These are phyloP conservation scores for Alternaria gaisen DNA, from an alignment of 2,329 filamentous ascomycete genomes.

Conservation along the genomic window DNA sequence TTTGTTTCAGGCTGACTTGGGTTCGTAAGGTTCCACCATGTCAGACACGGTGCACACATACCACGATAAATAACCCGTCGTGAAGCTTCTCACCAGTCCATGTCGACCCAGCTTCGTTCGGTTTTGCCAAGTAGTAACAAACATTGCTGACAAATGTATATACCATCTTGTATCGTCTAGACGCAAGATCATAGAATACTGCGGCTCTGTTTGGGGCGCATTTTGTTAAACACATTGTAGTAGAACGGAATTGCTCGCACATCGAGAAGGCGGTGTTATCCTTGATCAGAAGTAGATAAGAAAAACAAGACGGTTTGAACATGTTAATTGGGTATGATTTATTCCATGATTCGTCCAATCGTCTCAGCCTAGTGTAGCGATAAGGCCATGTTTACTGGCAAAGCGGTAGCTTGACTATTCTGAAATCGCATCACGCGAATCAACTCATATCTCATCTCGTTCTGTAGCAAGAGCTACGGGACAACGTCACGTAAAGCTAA, in stretches of 20 bases:
- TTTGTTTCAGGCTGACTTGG: background rate
- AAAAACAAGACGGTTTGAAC: background rate
- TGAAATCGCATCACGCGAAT: background rate
- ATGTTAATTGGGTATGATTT: constrained; percentile 10
- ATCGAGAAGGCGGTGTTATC: background rate
- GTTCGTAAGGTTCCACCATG: background rate
- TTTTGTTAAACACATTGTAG: background rate
- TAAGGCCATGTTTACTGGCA: background rate
- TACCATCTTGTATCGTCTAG: background rate
- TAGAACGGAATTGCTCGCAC: background rate
- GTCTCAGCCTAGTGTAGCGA: constrained; percentile 14
- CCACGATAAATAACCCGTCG: background rate
- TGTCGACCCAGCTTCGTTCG: background rate
- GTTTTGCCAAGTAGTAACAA: background rate
- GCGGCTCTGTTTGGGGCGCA: background rate
- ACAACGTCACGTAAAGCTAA: background rate
- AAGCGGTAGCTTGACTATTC: background rate
- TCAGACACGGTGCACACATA: background rate
- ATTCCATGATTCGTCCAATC: constrained; percentile 11
- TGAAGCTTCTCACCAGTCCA: background rate
- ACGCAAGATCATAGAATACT: background rate
- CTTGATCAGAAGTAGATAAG: background rate
- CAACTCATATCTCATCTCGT: constrained; percentile 11
- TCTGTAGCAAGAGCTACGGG: constrained; percentile 18
- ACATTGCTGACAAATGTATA: background rate